These are phyloP conservation scores for Pseudocercospora fuligena DNA, from an alignment of 2,329 filamentous ascomycete genomes.

Conservation along the genomic window DNA sequence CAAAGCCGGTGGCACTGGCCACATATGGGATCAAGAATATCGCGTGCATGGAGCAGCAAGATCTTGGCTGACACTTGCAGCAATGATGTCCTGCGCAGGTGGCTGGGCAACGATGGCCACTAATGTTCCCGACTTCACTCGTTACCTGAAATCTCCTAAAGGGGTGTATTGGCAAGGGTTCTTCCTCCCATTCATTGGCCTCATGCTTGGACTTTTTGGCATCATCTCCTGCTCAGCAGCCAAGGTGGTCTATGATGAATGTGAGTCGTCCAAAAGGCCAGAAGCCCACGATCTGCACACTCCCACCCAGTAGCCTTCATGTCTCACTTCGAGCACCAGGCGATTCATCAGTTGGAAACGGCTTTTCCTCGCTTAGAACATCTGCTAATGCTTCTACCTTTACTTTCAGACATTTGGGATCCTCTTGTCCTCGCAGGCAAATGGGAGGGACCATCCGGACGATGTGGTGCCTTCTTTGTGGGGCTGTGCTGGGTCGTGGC, in stretches of 20 bases:
- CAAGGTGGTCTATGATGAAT: slow-evolving; percentile 57
- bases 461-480: slow-evolving; percentile 42
- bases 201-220: slow-evolving; percentile 55
- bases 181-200: slow-evolving; percentile 55
- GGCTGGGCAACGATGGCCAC: slow-evolving; percentile 42
- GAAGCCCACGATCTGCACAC: too few species aligned
- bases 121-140: slow-evolving; percentile 45
- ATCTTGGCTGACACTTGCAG: slow-evolving; percentile 37
- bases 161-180: slow-evolving; percentile 44
- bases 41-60: slow-evolving; percentile 33
- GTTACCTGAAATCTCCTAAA: slow-evolving; percentile 40
- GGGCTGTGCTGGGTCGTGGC: slow-evolving; percentile 57
- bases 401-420: slow-evolving; percentile 40
- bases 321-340: too few species aligned
- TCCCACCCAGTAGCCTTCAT: too few species aligned
- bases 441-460: slow-evolving; percentile 39
- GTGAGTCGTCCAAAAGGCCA: too few species aligned
- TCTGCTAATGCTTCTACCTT: too few species aligned
- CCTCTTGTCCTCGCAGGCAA: slow-evolving; percentile 43
- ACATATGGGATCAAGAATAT: slow-evolving; percentile 39
- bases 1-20: slow-evolving; percentile 38
- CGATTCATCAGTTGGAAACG: too few species aligned
- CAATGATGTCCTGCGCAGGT: slow-evolving; percentile 40
- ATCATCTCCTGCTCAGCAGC: slow-evolving; percentile 64
- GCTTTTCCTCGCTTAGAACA: too few species aligned